Evolutionary conservation across 1,139 yeast species (phyloP), one percentile per base, ranked within the genome.

Genomic region (Sugiyamaella sp.): DNA sequence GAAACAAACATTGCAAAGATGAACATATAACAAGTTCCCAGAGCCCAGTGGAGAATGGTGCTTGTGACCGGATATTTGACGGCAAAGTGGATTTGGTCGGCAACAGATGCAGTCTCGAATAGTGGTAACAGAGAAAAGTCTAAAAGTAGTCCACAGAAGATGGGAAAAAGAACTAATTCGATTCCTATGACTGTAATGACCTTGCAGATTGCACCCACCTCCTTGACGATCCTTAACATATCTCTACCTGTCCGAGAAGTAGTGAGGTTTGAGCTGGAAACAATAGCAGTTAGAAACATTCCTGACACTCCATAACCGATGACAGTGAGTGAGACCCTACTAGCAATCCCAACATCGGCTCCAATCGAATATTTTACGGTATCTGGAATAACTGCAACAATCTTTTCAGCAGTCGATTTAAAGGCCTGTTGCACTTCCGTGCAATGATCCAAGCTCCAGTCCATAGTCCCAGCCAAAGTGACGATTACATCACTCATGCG

Each of bases 11-110:
- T 73, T 1, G 98, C 96, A 72, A 93, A 84, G 63, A 82, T 76
- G 59, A 86, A 84, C 98, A 95, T 91, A 72, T 89, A 93, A 19
- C 79, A 63, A 0, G 97, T 89, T 8, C 99, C 99, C 33, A 79
- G 61, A 2, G 77, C 72, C 97, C 97, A 91, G 61, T 85, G 84
- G 1, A 67, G 24, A 41, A 67, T 58, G 1, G 66, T 52, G 45
- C 66, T 61, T 3, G 62, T 59, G 12, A 65, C 52, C 1, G 73
- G 67, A 42, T 61, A 63, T 27, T 56, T 51, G 27, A 58, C 20
- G 12, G 62, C 57, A 43, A 63, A 58, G 40, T 57, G 41, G 2
- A 53, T 35, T 14, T 54, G 46, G 27, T 55, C 58, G 19, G 39
- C 37, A 5, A 63, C 12, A 2, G 62, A 53, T 4, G 56, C 57